Base-by-base conservation (phyloP, 805 yeast genomes). In the Millerago galiae region DNA sequence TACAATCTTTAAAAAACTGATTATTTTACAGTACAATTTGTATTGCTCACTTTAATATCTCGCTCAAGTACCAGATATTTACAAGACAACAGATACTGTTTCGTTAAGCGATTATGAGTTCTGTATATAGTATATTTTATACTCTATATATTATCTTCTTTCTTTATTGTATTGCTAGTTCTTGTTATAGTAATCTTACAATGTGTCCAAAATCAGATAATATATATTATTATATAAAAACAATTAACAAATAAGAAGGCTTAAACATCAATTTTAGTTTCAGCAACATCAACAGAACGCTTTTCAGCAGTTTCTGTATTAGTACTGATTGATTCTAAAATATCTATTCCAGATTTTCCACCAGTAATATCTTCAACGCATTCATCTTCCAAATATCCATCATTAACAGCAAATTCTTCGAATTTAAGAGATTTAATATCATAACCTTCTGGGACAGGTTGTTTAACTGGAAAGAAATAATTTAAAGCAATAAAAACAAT, bases 351-450 rank as follows among this genome's bases (percentile, higher is more conserved):
- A 26, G 28, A 31, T 15, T 8, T 31, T 31, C 15, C 21, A 31
- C 34, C 29, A 21, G 34, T 37, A 9, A 37, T 37, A 11, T 37
- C 34, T 11, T 17, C 40, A 11, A 37, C 18, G n/a, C 28, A 29
- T 29, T 37, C 40, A 14, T 14, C 40, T 13, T 30, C 40, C 10
- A 37, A 30, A 28, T 30, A 37, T 7, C 40, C 40, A 30, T 37
- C 40, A 30, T 17, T 21, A 8, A 10, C 10, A 2, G 40, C 40
- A 29, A 37, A 37, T n/a, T 29, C 34, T 27, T 37, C 40, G 30
- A 37, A 37, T 14, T 29, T 15, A 11, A 37, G 7, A 9, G 34
- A n/a, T 11, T 30, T 30, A 17, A 37, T 29, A 30, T 37, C 34
- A 30, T 18, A 37, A 9, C 34, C 34, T n/a, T 29, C 40, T 14